phyloP scores from a whole-genome alignment of 768 basidiomycete species.

The Leucocoprinus sp. region DNA sequence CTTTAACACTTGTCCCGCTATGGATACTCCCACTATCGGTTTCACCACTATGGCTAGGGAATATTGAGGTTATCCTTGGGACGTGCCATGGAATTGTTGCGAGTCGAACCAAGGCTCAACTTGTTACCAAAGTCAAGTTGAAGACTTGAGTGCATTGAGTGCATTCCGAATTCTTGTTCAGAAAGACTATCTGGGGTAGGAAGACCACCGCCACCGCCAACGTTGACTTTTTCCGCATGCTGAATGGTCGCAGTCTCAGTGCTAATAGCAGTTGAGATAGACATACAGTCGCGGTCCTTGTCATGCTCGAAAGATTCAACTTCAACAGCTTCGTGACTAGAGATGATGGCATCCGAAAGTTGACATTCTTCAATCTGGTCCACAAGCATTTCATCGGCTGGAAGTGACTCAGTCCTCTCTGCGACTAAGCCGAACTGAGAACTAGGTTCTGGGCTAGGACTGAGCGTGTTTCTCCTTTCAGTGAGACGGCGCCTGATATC shows the following conservation, averaged over 20 bases:
- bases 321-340: conserved; percentile 3
- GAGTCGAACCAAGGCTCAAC: conserved; percentile 30
- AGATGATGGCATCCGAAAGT: not conserved
- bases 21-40: conserved; percentile 16
- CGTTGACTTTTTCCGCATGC: conserved; percentile 34
- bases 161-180: conserved; percentile 27
- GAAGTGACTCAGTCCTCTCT: conserved; percentile 5
- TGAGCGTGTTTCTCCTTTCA: conserved; percentile 36
- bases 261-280: conserved; percentile 34
- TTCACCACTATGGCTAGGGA: not conserved
- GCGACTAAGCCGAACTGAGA: conserved; percentile 3
- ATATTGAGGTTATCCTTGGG: not conserved
- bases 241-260: conserved; percentile 44
- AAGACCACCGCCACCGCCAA: conserved; percentile 17
- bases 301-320: conserved; percentile 15
- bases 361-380: not conserved
- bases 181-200: conserved; percentile 14
- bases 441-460: conserved; percentile 20
- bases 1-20: conserved; percentile 27
- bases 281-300: conserved; percentile 30
- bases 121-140: conserved; percentile 42
- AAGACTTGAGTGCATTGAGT: conserved; percentile 19
- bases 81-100: conserved; percentile 13
- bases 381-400: not conserved
- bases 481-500: conserved; percentile 43